Conservation (phyloP, 2,329 filamentous ascomycete species). For the Lecanicillium sp. region DNA sequence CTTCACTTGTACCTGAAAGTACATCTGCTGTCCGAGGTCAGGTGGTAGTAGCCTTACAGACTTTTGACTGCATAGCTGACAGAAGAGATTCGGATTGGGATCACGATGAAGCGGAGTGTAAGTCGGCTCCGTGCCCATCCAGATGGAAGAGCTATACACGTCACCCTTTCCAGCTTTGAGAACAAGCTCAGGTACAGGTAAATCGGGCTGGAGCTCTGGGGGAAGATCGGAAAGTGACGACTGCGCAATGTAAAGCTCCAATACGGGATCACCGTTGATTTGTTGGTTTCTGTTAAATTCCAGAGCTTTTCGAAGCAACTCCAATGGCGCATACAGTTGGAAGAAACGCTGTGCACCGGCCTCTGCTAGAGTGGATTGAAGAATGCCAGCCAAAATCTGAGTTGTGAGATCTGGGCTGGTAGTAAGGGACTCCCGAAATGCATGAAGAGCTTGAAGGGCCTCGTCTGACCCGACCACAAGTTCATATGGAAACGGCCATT, state of each 20-base stretch:
- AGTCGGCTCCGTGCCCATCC: constrained; percentile 80
- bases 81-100: constrained; percentile 88
- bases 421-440: constrained; percentile 21
- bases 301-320: constrained; percentile 53
- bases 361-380: constrained; percentile 19
- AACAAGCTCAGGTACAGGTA: constrained; percentile 62
- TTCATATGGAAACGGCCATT: constrained; percentile 31
- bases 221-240: constrained; percentile 66
- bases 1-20: constrained; percentile 39
- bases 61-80: constrained; percentile 72
- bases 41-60: constrained; percentile 64
- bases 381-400: constrained; percentile 21
- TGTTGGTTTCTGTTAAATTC: constrained; percentile 33
- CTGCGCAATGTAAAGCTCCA: constrained; percentile 79
- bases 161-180: constrained; percentile 62
- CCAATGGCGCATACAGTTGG: constrained; percentile 53
- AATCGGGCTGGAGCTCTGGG: constrained; percentile 48
- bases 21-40: constrained; percentile 54
- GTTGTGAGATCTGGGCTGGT: constrained; percentile 19
- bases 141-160: constrained; percentile 79
- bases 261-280: constrained; percentile 12
- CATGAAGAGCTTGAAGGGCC: constrained; percentile 12
- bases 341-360: constrained; percentile 34
- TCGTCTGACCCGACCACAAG: constrained; percentile 19
- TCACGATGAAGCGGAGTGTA: constrained; percentile 88